These are phyloP conservation scores for Calocybe cyanea DNA, from an alignment of 768 basidiomycete genomes.

Conservation along the genomic window DNA sequence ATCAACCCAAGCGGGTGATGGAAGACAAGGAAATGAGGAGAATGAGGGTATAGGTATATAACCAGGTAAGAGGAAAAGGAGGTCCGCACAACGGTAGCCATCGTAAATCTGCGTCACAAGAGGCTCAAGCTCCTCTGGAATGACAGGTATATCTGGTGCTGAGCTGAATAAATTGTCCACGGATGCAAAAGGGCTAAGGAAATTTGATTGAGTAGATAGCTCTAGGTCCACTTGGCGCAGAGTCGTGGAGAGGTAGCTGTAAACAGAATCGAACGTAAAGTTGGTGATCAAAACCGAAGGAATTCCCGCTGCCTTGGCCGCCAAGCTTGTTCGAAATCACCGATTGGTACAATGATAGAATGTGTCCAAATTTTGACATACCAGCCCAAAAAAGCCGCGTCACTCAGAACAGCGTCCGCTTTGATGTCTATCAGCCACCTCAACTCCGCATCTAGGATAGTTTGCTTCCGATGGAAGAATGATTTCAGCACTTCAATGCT, in stretches of 20 bases:
- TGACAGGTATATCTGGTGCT: slow-evolving; percentile 52
- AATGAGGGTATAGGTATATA: slow-evolving; percentile 78
- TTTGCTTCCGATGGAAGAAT: slow-evolving; percentile 56
- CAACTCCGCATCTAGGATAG: slow-evolving; percentile 49
- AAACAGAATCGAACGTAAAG: slow-evolving; percentile 84
- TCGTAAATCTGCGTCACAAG: slow-evolving; percentile 60
- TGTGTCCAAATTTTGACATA: slow-evolving; percentile 26
- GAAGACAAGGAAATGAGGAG: slow-evolving; percentile 44
- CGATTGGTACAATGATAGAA: not conserved
- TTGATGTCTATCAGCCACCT: slow-evolving; percentile 50
- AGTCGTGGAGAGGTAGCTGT: slow-evolving; percentile 65
- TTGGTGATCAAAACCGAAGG: slow-evolving; percentile 75
- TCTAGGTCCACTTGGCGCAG: slow-evolving; percentile 36
- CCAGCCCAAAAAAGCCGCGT: slow-evolving; percentile 79
- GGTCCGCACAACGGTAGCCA: slow-evolving; percentile 69
- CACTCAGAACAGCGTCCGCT: slow-evolving; percentile 64
- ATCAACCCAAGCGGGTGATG: slow-evolving; percentile 64
- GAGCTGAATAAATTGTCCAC: slow-evolving; percentile 23
- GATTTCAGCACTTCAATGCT: slow-evolving; percentile 58
- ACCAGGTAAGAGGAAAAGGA: slow-evolving; percentile 69
- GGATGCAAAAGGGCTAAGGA: slow-evolving; percentile 9
- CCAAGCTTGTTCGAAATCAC: slow-evolving; percentile 40
- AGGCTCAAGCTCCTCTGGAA: slow-evolving; percentile 45
- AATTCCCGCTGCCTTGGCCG: slow-evolving; percentile 59
- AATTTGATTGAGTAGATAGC: slow-evolving; percentile 14